Percentiles rank a stretch among this genome's conserved stretches.
These are phyloP conservation scores for Saturnispora besseyi DNA, from an alignment of 805 yeast genomes.

Conservation along the genomic window DNA sequence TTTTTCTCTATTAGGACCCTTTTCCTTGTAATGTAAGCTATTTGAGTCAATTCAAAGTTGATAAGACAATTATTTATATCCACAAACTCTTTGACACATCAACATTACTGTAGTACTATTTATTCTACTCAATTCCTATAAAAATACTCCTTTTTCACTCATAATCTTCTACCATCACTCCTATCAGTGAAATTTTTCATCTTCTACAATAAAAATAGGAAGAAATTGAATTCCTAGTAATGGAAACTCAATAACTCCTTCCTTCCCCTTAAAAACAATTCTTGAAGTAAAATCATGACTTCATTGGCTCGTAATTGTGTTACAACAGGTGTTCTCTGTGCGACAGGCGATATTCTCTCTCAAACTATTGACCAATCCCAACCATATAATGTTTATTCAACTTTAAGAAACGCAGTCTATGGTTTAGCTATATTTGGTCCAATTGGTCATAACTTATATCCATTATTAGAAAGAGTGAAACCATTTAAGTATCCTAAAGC, in stretches of 20 bases:
- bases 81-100: no score
- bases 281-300: not conserved
- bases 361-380: slow-evolving; percentile 1
- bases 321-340: slow-evolving; percentile 4
- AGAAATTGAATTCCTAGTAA: not conserved
- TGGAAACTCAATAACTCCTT: not conserved
- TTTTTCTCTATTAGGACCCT: no score
- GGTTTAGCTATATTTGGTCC: slow-evolving; percentile 6
- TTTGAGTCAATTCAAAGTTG: no score
- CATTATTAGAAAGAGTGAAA: not conserved
- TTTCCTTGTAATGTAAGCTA: no score
- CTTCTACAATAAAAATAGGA: no score
- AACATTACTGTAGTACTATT: no score
- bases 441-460: slow-evolving; percentile 5
- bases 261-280: not conserved
- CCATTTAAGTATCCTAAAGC: not conserved
- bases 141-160: no score
- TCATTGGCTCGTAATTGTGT: not conserved
- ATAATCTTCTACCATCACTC: no score
- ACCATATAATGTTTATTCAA: not conserved
- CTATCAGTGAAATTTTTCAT: no score
- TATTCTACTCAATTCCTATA: no score
- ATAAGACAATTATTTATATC: no score
- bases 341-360: slow-evolving; percentile 3
- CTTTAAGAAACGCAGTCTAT: slow-evolving; percentile 1